Evolutionary conservation across 176 grass and related monocot genomes (phyloP).

Genomic region (Eremochloa ophiuroides): DNA sequence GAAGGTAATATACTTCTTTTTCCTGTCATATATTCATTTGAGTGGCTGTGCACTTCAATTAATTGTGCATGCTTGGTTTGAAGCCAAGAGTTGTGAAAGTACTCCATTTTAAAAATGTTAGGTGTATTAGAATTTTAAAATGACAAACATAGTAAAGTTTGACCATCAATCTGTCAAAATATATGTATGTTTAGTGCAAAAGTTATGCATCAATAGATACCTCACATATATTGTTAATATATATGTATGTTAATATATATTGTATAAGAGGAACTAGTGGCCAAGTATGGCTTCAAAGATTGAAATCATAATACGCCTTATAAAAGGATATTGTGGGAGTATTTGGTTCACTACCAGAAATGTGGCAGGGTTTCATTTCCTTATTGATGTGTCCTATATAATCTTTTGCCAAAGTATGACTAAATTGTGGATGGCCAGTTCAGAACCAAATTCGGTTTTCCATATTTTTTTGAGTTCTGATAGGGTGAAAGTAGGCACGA

Average conservation of each 20-base stretch:
- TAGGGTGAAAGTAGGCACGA: background rate
- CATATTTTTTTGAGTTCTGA: background rate
- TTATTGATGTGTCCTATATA: background rate
- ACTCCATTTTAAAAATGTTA: background rate
- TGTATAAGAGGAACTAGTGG: too few relatives aligned
- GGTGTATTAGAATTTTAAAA: background rate
- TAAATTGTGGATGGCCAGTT: background rate
- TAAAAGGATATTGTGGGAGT: too few relatives aligned
- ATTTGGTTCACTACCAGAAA: background rate
- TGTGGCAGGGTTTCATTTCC: background rate
- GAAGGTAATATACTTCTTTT: constrained; percentile 52
- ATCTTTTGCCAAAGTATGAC: background rate
- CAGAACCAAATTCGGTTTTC: background rate
- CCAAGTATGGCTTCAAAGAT: too few relatives aligned
- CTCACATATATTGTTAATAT: too few relatives aligned
- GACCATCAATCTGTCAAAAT: background rate
- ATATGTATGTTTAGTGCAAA: background rate
- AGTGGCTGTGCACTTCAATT: constrained; percentile 2
- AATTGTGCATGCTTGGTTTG: background rate
- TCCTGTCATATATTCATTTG: background rate
- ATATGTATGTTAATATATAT: background rate
- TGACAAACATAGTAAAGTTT: background rate
- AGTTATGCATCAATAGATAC: background rate
- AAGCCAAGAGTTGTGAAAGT: background rate
- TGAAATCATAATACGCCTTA: too few relatives aligned